These are phyloP conservation scores for Candida albicans DNA, from an alignment of 1,139 yeast genomes.

Conservation along the genomic window DNA sequence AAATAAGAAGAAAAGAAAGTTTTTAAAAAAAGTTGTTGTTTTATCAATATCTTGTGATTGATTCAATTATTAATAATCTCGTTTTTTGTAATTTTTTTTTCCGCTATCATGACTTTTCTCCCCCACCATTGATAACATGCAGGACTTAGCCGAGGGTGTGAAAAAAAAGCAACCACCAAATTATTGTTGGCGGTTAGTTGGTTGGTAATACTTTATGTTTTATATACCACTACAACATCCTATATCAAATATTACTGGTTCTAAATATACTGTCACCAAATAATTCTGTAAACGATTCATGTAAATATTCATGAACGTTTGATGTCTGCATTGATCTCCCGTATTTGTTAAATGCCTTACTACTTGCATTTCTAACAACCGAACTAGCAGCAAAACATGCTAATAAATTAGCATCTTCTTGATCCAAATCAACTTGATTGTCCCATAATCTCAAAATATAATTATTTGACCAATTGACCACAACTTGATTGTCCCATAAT, in stretches of 20 bases:
- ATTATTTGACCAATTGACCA: constrained; percentile 49
- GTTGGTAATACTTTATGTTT: too few species aligned
- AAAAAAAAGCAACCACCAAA: background rate
- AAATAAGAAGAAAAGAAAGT: background rate
- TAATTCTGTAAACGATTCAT: constrained; percentile 58
- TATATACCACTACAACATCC: background rate
- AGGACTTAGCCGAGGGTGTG: too few species aligned
- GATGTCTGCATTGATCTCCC: constrained; percentile 87
- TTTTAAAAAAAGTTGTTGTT: background rate
- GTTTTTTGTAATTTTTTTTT: too few species aligned
- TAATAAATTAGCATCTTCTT: constrained; percentile 35
- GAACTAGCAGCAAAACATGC: constrained; percentile 77
- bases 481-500: constrained; percentile 63
- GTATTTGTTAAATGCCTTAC: constrained; percentile 59
- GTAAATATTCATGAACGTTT: constrained; percentile 69
- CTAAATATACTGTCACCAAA: constrained; percentile 28
- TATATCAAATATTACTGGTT: constrained; percentile 1
- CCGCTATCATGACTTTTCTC: too few species aligned
- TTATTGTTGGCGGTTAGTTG: too few species aligned
- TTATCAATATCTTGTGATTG: too few species aligned
- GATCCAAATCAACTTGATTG: constrained; percentile 59
- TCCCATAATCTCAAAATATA: constrained; percentile 61
- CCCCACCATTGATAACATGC: too few species aligned
- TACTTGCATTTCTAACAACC: constrained; percentile 65
- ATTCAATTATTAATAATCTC: too few species aligned